Evolutionary conservation across 2,329 filamentous ascomycete species (phyloP), one percentile per base, ranked within the genome.

Genomic region (Penicillium freii): DNA sequence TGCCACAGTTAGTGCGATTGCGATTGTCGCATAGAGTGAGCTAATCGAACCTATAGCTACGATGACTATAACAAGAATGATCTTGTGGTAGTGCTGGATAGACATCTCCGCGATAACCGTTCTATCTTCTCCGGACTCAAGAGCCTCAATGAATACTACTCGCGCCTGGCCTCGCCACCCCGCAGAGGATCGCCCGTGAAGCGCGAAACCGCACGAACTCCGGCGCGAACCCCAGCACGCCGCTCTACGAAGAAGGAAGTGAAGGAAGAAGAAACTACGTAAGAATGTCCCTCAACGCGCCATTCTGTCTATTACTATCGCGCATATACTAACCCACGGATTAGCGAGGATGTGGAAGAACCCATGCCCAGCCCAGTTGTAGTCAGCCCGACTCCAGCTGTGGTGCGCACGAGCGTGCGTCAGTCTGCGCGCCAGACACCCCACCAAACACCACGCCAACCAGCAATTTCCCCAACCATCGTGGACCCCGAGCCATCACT

Each of bases 21-120:
- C n/a, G 38, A 21, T 34, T 27, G 47, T 57, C 58, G 54, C 54
- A 62, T 55, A 23, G 27, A 19, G 34, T 29, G 43, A 50, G 44
- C 57, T 56, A 51, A 59, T 43, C 43, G 2, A 27, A 50, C 27
- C 34, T 48, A 54, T 69, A 92, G 89, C 70, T 87, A 84, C 69
- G 86, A 90, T 64, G 80, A 82, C 56, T 78, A 88, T 62, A 89
- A 88, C 74, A 96, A 96, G 77, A 80, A 82, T 62, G 91, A 96
- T 48, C 84, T 97, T 59, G 90, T 93, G 70, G 74, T 82, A 58
- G 84, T 84, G 44, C 84, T 96, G 62, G 89, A 95, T 67, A 82
- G 87, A 46, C 87, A 86, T 75, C 84, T 96, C 45, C 81, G 85
- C 64, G 81, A 84, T 61, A 89, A 96, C 77, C 81, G 84, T 66